Evolutionary conservation across 257 asterid genomes (phyloP), one percentile per base, ranked within the genome.

Genomic region (Capsicum rhomboideum): DNA sequence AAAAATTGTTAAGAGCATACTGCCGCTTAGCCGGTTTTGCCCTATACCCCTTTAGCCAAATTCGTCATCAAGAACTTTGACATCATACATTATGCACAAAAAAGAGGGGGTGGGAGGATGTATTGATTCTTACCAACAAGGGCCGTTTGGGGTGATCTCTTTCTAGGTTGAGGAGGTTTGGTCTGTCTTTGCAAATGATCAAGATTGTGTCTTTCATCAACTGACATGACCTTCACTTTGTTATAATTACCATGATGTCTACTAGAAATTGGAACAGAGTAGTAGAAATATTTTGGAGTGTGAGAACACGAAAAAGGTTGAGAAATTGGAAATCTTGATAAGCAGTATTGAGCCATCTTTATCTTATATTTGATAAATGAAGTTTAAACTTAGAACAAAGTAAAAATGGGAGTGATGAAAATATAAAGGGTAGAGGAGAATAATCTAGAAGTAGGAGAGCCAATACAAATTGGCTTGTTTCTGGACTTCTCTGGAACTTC

Each of bases 171-270:
- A 54, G 86, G 92, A 23, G 66, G 20, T 82, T 85, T 85, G 78
- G 49, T 86, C n/a, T 82, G 82, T 74, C 89, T 90, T 40, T 92
- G 93, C 83, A 91, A 85, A 52, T 87, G 90, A 66, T 91, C 94
- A 23, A 91, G 91, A 86, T 83, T 83, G 31, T 81, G 89, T 64
- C 90, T 81, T 61, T 89, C 90, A 31, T 88, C 91, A 21, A 49
- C 78, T 16, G 88, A 91, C 85, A 77, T 28, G 81, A 92, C 85
- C 71, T 79, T 88, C 54, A 87, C 84, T 34, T 58, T 78, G 26
- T 49, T 58, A 28, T 64, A 26, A 1, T 34, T 56, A 29, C 67
- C 3, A n/a, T n/a, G n/a, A 58, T 40, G 74, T 83, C 82, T 71
- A 40, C 64, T 17, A 23, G 83, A 72, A 56, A 78, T n/a, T 18